These are phyloP conservation scores for Phymatotrichopsis omnivora DNA, from an alignment of 2,329 filamentous ascomycete species.

Conservation along the genomic window DNA sequence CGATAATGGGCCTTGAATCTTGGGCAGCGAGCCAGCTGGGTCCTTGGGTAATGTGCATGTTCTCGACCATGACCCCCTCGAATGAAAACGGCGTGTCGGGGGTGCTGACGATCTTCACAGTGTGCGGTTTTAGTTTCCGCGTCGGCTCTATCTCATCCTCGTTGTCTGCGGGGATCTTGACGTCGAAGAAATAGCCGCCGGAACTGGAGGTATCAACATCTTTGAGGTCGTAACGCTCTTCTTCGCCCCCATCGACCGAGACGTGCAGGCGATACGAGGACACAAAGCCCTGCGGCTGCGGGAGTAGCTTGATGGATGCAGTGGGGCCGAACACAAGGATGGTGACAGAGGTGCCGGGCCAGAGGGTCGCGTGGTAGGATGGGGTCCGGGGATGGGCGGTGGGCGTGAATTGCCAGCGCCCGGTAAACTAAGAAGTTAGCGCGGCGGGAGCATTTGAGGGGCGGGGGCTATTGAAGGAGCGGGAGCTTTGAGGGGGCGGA, in stretches of 20 bases:
- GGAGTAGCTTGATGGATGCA: conserved; percentile 27
- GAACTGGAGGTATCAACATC: conserved; percentile 8
- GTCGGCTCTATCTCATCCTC: conserved; percentile 2
- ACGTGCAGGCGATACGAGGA: conserved; percentile 30
- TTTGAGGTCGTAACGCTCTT: conserved; percentile 28
- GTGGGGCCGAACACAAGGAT: conserved; percentile 27
- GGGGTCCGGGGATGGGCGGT: conserved; percentile 12
- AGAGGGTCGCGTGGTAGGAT: conserved; percentile 29
- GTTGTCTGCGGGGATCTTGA: conserved; percentile 6
- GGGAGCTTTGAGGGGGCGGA: neutral
- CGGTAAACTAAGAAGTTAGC: conserved; percentile 27
- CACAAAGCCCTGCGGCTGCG: conserved; percentile 26
- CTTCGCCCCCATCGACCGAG: conserved; percentile 28
- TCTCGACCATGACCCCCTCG: conserved; percentile 28
- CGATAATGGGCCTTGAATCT: conserved; percentile 25
- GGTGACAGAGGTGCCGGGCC: conserved; percentile 30
- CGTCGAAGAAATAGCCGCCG: conserved; percentile 14
- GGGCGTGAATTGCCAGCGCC: conserved; percentile 29
- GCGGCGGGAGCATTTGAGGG: neutral
- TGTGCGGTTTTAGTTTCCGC: conserved; percentile 27
- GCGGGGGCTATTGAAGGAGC: neutral
- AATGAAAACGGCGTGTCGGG: conserved; percentile 29
- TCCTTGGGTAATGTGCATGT: conserved; percentile 26
- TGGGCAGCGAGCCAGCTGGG: conserved; percentile 26
- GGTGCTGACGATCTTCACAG: conserved; percentile 26